These are phyloP conservation scores for Gossypium davidsonii DNA, from an alignment of 441 rosid genomes.

Conservation along the genomic window DNA sequence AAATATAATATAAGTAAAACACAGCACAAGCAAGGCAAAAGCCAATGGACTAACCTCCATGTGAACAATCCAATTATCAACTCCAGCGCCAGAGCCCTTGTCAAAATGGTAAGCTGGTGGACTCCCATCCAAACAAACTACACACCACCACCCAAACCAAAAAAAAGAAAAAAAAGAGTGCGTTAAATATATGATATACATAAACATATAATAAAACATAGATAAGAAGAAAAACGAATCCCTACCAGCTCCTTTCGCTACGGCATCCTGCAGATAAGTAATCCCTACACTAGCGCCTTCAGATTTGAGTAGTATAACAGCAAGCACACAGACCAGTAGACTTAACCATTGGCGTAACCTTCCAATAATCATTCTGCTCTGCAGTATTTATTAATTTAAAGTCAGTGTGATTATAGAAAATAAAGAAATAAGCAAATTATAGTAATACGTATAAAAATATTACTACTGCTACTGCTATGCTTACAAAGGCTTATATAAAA, in stretches of 20 bases:
- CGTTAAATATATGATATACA: neutral
- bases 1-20: no score
- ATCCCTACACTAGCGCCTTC: slow-evolving; percentile 28
- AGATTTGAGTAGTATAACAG: slow-evolving; percentile 16
- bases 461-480: no score
- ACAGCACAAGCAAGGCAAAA: neutral
- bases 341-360: slow-evolving; percentile 15
- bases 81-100: slow-evolving; percentile 47
- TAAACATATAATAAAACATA: neutral
- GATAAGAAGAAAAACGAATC: neutral
- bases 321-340: slow-evolving; percentile 9
- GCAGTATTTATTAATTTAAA: neutral
- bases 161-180: neutral
- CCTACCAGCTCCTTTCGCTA: slow-evolving; percentile 41
- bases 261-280: slow-evolving; percentile 28
- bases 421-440: neutral
- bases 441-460: no score
- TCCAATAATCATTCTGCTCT: slow-evolving; percentile 15
- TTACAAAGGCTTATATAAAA: no score
- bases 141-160: neutral
- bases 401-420: neutral
- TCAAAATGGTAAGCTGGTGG: slow-evolving; percentile 53
- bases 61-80: slow-evolving; percentile 46
- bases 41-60: slow-evolving; percentile 39
- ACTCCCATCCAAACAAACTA: slow-evolving; percentile 66